Evolutionary conservation across 164 flowering plant species (phyloP).

Genomic region (Paratinospora sagittata): DNA sequence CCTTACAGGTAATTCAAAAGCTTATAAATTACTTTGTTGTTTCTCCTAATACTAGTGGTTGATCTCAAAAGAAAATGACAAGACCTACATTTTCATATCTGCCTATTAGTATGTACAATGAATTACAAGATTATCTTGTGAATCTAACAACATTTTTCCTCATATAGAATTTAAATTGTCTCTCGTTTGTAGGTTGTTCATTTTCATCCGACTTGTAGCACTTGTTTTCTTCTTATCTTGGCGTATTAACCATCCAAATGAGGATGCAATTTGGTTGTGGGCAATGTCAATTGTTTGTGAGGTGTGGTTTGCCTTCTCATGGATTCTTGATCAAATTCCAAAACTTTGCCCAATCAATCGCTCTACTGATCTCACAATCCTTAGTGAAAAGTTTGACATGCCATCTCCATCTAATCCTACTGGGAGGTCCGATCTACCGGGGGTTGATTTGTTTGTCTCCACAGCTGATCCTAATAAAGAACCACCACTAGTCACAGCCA

Average conservation of each 20-base stretch:
- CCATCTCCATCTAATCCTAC: constrained; percentile 65
- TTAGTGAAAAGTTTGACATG: constrained; percentile 66
- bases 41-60: too few species aligned
- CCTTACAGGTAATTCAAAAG: constrained; percentile 58
- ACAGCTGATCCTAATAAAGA: constrained; percentile 89
- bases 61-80: too few species aligned
- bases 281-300: constrained; percentile 66
- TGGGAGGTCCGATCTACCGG: constrained; percentile 78
- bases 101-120: too few species aligned
- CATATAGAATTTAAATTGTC: too few species aligned
- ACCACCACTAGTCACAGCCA: constrained; percentile 75
- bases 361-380: constrained; percentile 45
- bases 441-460: constrained; percentile 67
- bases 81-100: too few species aligned
- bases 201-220: constrained; percentile 39
- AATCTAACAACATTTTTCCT: not conserved
- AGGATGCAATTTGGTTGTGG: constrained; percentile 76
- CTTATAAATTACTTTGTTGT: too few species aligned
- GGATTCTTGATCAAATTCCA: constrained; percentile 81
- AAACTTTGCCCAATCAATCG: constrained; percentile 66
- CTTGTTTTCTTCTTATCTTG: constrained; percentile 55
- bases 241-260: constrained; percentile 55
- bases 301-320: constrained; percentile 79
- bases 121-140: not conserved
- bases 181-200: constrained; percentile 35